Conservation (phyloP, 2,329 filamentous ascomycete species). For the Stachybotrys echinatus region DNA sequence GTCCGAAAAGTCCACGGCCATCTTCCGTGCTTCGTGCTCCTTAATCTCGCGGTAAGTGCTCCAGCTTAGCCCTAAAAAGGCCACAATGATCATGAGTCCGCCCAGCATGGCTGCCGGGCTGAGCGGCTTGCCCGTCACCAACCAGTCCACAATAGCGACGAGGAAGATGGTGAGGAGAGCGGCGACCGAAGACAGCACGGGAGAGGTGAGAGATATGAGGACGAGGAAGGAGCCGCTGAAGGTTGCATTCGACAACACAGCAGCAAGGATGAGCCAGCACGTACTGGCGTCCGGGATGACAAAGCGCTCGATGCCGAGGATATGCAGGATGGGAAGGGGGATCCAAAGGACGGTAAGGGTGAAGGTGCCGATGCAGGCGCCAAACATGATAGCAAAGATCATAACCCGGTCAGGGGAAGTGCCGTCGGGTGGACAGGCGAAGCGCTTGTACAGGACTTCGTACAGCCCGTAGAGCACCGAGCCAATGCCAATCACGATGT, state of each 20-base stretch:
- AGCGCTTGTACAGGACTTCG: constrained; percentile 92
- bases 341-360: constrained; percentile 88
- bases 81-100: constrained; percentile 80
- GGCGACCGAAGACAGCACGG: constrained; percentile 87
- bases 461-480: constrained; percentile 94
- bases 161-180: constrained; percentile 95
- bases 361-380: constrained; percentile 79
- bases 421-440: constrained; percentile 88
- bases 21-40: constrained; percentile 66
- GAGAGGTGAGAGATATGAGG: constrained; percentile 86
- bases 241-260: constrained; percentile 79
- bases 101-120: constrained; percentile 71
- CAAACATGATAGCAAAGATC: constrained; percentile 92
- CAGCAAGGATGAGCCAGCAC: constrained; percentile 73
- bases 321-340: constrained; percentile 78
- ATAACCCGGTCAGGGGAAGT: constrained; percentile 81
- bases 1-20: constrained; percentile 37
- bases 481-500: constrained; percentile 85
- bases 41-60: constrained; percentile 92
- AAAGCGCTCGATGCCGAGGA: constrained; percentile 74
- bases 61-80: constrained; percentile 83
- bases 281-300: constrained; percentile 73
- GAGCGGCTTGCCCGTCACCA: constrained; percentile 72
- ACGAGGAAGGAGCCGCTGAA: constrained; percentile 93
- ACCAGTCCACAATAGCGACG: constrained; percentile 86